These are phyloP conservation scores for Zygnema circumcarinatum DNA, from an alignment of 139 green algal species.

Conservation along the genomic window DNA sequence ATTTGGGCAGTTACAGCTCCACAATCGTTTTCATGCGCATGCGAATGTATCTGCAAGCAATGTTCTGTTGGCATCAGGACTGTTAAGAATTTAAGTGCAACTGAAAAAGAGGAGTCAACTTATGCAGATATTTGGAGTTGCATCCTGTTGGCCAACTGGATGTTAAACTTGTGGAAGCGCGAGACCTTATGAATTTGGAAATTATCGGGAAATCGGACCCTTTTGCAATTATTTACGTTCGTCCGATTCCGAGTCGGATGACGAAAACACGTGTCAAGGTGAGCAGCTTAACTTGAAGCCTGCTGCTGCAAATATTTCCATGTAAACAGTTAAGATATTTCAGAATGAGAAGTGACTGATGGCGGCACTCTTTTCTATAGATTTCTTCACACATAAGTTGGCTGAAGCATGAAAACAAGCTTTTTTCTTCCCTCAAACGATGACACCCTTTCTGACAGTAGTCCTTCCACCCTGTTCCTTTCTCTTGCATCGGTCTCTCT, in stretches of 20 bases:
- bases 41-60: too few relatives aligned
- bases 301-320: background rate
- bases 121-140: slow-evolving; percentile 43
- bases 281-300: background rate
- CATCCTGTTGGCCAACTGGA: slow-evolving; percentile 32
- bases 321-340: background rate
- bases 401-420: too few relatives aligned
- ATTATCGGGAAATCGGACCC: slow-evolving; percentile 53
- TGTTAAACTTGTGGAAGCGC: slow-evolving; percentile 50
- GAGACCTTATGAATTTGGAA: slow-evolving; percentile 43
- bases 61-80: too few relatives aligned
- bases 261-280: slow-evolving; percentile 14
- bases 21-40: too few relatives aligned
- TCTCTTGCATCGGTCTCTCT: too few relatives aligned
- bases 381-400: background rate
- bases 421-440: too few relatives aligned
- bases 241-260: slow-evolving; percentile 30
- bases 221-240: slow-evolving; percentile 54
- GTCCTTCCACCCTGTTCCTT: too few relatives aligned
- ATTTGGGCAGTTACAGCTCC: too few relatives aligned
- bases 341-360: background rate
- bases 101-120: too few relatives aligned
- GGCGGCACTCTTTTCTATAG: background rate
- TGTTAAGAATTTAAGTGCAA: too few relatives aligned
- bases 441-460: too few relatives aligned